These are phyloP conservation scores for Ophiobolus disseminans DNA, from an alignment of 2,329 filamentous ascomycete genomes.

Conservation along the genomic window DNA sequence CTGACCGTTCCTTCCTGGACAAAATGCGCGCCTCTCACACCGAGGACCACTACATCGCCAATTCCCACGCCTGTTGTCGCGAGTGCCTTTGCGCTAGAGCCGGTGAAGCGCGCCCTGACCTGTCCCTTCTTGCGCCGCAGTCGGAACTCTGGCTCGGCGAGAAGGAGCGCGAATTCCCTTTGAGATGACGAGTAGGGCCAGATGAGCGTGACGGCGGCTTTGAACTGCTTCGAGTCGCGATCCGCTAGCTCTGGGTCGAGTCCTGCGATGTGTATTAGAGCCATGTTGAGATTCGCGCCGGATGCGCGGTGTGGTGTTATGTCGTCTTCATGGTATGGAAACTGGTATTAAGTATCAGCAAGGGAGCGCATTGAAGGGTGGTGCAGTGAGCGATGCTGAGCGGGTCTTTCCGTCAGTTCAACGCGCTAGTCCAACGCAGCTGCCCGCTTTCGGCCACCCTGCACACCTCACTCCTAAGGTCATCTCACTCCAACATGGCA, in stretches of 20 bases:
- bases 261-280: constrained; percentile 39
- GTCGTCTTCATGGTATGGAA: constrained; percentile 1
- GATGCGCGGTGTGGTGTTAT: constrained; percentile 16
- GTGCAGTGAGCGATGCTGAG: background rate
- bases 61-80: constrained; percentile 73
- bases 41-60: constrained; percentile 76
- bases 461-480: too few relatives aligned
- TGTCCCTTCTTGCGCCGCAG: constrained; percentile 79
- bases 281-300: constrained; percentile 29
- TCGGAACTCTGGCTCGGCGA: constrained; percentile 85
- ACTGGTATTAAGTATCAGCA: background rate
- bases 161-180: constrained; percentile 75
- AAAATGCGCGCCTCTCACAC: constrained; percentile 74
- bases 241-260: constrained; percentile 40
- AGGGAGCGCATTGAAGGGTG: background rate
- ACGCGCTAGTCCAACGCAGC: background rate
- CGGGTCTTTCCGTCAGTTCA: constrained; percentile 1
- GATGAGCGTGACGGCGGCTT: constrained; percentile 79
- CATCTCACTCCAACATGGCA: too few relatives aligned
- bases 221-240: constrained; percentile 55
- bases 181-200: constrained; percentile 90
- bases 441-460: background rate
- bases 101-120: constrained; percentile 77
- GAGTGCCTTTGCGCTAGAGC: constrained; percentile 72
- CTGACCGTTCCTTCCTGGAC: constrained; percentile 60